These are phyloP conservation scores for Ustilago sp. DNA, from an alignment of 1,284 basidiomycete genomes.

Conservation along the genomic window DNA sequence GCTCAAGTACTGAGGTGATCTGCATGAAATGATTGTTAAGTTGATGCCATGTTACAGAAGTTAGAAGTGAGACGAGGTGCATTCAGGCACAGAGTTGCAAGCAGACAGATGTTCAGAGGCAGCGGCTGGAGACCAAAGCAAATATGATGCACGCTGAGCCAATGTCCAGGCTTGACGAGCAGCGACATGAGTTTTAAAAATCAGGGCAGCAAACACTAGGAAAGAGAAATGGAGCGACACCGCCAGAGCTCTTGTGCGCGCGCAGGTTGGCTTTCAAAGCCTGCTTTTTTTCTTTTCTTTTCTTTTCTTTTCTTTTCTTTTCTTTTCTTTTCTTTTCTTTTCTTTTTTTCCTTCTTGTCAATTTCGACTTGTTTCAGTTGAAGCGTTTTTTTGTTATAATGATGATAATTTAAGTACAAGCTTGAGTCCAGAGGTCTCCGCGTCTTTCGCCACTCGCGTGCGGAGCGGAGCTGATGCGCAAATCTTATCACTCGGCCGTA, in stretches of 20 bases:
- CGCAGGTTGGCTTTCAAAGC: neutral
- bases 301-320: neutral
- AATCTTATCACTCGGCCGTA: too few relatives aligned
- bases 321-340: neutral
- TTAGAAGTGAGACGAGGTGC: neutral
- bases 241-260: conserved; percentile 5
- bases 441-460: too few relatives aligned
- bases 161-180: conserved; percentile 10
- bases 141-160: conserved; percentile 28
- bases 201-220: neutral
- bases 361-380: too few relatives aligned
- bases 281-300: neutral
- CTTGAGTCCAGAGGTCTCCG: too few relatives aligned
- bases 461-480: too few relatives aligned
- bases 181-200: conserved; percentile 8
- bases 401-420: too few relatives aligned
- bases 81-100: conserved; percentile 1
- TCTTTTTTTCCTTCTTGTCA: neutral
- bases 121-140: neutral
- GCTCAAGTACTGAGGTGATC: neutral
- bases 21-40: conserved; percentile 14
- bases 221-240: neutral
- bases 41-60: neutral
- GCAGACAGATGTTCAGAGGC: neutral
- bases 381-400: too few relatives aligned